Conservation (phyloP, 768 basidiomycete genomes). For the Holtermanniella nyarrowii region DNA sequence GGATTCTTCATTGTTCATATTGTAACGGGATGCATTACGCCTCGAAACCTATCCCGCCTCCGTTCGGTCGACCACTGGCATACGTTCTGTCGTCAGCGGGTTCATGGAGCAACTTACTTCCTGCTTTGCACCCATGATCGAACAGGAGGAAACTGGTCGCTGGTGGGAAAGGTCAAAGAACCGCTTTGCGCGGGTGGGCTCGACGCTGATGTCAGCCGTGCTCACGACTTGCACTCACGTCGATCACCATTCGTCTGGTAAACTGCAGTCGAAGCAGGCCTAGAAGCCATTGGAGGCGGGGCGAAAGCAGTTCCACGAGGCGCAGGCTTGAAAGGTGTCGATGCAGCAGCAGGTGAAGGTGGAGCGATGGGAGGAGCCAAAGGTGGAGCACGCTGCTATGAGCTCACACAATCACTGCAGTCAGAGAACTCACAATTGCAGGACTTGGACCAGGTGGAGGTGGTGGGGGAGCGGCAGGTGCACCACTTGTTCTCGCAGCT, state of each 20-base stretch:
- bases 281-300: slow-evolving; percentile 21
- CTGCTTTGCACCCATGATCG: slow-evolving; percentile 23
- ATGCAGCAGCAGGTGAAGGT: slow-evolving; percentile 5
- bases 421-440: neutral
- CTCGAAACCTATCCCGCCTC: slow-evolving; percentile 24
- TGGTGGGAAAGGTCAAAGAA: slow-evolving; percentile 37
- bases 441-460: slow-evolving; percentile 11
- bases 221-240: neutral
- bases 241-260: slow-evolving; percentile 6
- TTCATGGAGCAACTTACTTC: slow-evolving; percentile 26
- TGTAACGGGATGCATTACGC: neutral
- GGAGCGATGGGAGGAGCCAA: slow-evolving; percentile 4
- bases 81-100: slow-evolving; percentile 19
- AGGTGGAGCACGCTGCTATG: slow-evolving; percentile 1
- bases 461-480: neutral
- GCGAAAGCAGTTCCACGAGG: slow-evolving; percentile 27
- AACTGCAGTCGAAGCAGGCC: slow-evolving; percentile 1
- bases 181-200: slow-evolving; percentile 36
- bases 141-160: slow-evolving; percentile 40
- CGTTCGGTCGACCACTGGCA: slow-evolving; percentile 21
- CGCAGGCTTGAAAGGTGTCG: slow-evolving; percentile 15
- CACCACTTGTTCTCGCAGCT: neutral
- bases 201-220: slow-evolving; percentile 11
- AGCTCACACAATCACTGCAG: slow-evolving; percentile 1
- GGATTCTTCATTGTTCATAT: neutral